A percentile compares a stretch with the other conserved stretches of the same genome.
Evolutionary conservation across 345 rosid genomes (phyloP).

Genomic region (Melastoma malabathricum): DNA sequence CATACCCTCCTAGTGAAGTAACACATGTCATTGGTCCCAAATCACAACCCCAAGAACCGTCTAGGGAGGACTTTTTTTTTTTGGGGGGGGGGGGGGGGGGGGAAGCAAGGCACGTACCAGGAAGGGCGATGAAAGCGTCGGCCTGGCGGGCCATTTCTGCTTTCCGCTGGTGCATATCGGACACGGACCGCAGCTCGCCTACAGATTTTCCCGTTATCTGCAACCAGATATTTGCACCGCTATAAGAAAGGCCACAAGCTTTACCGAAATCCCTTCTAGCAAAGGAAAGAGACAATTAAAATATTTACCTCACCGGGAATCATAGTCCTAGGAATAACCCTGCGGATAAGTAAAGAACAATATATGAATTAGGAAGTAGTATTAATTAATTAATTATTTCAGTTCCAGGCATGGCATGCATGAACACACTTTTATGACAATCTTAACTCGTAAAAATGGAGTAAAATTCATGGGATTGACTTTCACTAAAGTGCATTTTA

Average conservation of each 20-base stretch:
- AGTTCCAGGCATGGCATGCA: no score
- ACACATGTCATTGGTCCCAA: neutral
- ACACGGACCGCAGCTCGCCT: constrained; percentile 85
- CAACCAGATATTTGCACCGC: neutral
- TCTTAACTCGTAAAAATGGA: no score
- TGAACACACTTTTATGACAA: no score
- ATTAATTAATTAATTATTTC: no score
- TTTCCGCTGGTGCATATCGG: constrained; percentile 92
- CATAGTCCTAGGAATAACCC: constrained; percentile 71
- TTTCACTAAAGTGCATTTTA: no score
- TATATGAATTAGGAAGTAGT: neutral
- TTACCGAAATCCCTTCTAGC: no score
- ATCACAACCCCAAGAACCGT: neutral
- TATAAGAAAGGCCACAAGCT: no score
- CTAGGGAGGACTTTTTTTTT: no score
- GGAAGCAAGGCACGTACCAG: constrained; percentile 35
- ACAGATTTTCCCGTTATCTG: constrained; percentile 76
- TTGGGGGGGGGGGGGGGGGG: no score
- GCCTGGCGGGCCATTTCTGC: constrained; percentile 96
- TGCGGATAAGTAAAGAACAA: constrained; percentile 17
- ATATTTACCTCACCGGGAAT: constrained; percentile 73
- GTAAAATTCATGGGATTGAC: no score
- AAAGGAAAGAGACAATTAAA: no score
- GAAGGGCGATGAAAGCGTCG: constrained; percentile 89
- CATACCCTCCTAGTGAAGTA: constrained; percentile 62